Percentiles rank a stretch among this genome's conserved stretches.
Conservation (phyloP, 805 yeast genomes). For the Hanseniaspora valbyensis region DNA sequence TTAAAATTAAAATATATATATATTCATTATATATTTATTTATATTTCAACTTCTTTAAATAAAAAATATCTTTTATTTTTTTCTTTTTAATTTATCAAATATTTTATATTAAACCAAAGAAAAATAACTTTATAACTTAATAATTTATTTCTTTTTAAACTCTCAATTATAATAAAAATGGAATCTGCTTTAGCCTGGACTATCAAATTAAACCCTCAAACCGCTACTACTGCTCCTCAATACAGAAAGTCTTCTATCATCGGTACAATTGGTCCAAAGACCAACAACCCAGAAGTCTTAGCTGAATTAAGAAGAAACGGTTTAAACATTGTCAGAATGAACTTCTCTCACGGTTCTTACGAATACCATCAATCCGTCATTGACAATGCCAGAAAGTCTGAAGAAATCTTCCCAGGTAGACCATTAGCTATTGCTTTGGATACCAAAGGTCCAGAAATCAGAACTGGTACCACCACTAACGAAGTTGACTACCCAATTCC, state of each 20-base stretch:
- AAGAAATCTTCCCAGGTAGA: conserved; percentile 81
- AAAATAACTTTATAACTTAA: too few species aligned
- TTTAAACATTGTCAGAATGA: conserved; percentile 95
- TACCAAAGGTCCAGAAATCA: conserved; percentile 98
- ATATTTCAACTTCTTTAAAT: too few species aligned
- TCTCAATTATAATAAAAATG: conserved; percentile 26
- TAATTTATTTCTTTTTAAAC: neutral
- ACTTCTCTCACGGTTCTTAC: conserved; percentile 96
- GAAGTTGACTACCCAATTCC: conserved; percentile 72
- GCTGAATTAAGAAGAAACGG: conserved; percentile 92
- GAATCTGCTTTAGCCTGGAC: conserved; percentile 67
- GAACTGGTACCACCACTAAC: conserved; percentile 89
- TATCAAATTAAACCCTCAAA: conserved; percentile 58
- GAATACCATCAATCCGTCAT: conserved; percentile 95
- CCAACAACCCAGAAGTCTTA: conserved; percentile 77
- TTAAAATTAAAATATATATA: too few species aligned
- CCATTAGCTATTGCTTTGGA: conserved; percentile 97
- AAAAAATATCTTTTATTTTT: too few species aligned
- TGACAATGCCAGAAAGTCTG: conserved; percentile 93
- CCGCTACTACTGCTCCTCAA: conserved; percentile 58
- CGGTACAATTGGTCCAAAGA: conserved; percentile 98
- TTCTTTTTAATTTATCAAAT: too few species aligned
- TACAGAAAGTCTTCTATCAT: conserved; percentile 92
- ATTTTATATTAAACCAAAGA: too few species aligned
- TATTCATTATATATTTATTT: too few species aligned